Evolutionary conservation across 23 red algal species (phyloP).

Genomic region (Agarophyton chilense): DNA sequence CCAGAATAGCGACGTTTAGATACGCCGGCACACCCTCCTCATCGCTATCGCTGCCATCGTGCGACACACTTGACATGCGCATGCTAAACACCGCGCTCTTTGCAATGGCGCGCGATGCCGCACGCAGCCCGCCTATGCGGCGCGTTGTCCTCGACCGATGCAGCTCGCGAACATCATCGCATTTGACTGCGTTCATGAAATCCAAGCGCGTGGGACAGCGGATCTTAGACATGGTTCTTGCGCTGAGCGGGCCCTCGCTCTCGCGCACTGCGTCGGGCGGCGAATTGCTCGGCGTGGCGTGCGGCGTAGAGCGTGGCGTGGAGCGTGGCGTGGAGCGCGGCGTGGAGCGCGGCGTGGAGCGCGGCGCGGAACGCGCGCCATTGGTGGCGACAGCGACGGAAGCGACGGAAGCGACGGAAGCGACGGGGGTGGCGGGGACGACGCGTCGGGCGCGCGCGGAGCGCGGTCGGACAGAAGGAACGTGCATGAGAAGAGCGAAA

Average conservation of each 20-base stretch:
- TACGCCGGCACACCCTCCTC: slow-evolving; percentile 55
- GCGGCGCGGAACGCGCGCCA: background rate
- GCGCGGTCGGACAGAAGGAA: background rate
- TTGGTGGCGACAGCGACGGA: background rate
- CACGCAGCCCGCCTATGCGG: background rate
- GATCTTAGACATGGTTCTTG: slow-evolving; percentile 31
- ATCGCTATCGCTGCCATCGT: slow-evolving; percentile 34
- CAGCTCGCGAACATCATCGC: slow-evolving; percentile 1
- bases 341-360: background rate
- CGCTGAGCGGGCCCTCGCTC: slow-evolving; percentile 28
- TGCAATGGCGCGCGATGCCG: background rate
- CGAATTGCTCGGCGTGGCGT: background rate
- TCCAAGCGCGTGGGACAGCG: slow-evolving; percentile 54
- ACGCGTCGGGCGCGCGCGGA: background rate
- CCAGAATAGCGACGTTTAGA: slow-evolving; percentile 26
- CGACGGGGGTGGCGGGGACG: background rate
- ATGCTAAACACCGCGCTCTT: background rate
- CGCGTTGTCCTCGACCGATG: background rate
- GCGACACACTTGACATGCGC: slow-evolving; percentile 5
- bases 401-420: too few relatives aligned
- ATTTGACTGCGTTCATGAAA: slow-evolving; percentile 54
- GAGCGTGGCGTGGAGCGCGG: background rate
- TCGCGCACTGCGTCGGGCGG: slow-evolving; percentile 2
- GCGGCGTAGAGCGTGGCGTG: background rate
- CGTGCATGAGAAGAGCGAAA: background rate